These are phyloP conservation scores for Eucalyptus camaldulensis DNA, from an alignment of 345 rosid species.

Conservation along the genomic window DNA sequence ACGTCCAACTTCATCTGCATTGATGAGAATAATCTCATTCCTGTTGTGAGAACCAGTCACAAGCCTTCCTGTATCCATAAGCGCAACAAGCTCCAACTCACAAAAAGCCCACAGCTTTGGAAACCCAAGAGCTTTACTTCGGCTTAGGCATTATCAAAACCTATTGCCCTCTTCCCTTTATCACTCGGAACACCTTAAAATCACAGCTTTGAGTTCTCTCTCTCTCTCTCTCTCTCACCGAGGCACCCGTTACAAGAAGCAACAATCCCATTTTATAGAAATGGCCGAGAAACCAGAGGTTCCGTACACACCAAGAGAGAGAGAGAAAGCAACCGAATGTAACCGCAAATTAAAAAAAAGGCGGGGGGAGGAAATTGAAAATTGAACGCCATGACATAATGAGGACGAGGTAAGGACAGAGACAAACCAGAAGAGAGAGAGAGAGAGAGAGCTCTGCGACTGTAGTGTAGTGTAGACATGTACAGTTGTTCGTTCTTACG, in stretches of 20 bases:
- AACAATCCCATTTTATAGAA: not conserved
- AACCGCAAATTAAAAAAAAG: not conserved
- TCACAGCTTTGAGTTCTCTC: not conserved
- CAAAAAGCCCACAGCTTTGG: not conserved
- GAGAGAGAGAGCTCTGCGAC: not conserved
- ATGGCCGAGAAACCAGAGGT: not conserved
- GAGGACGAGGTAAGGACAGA: no score
- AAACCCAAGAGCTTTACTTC: not conserved
- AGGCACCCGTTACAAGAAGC: not conserved
- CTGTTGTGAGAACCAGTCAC: conserved; percentile 91
- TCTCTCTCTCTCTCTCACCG: not conserved
- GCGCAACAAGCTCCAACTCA: not conserved
- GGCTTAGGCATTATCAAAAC: not conserved
- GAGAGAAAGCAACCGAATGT: not conserved
- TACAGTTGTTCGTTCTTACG: not conserved
- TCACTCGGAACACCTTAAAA: not conserved
- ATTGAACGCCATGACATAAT: no score
- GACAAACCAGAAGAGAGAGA: no score
- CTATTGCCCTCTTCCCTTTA: not conserved
- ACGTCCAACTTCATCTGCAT: conserved; percentile 60
- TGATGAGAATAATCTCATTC: conserved; percentile 77
- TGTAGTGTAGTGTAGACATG: not conserved
- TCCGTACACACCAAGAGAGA: not conserved
- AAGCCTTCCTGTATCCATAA: conserved; percentile 36
- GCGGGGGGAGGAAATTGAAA: no score